phyloP scores from a whole-genome alignment of 306 rosid species.

The Acacia melanoxylon region DNA sequence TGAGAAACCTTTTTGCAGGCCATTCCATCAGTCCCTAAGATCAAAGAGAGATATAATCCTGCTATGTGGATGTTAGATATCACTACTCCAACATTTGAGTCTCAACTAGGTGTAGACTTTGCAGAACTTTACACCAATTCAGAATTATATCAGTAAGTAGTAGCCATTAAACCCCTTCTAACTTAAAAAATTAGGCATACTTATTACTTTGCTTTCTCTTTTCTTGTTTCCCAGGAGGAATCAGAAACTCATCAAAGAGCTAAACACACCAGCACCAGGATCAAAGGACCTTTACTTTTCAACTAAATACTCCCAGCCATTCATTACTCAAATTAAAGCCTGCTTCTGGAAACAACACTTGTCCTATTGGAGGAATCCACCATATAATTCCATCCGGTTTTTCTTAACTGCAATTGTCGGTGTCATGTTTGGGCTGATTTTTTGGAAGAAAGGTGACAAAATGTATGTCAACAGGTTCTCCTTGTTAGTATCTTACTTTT shows the following conservation, averaged over 20 bases:
- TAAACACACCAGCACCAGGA: conserved; percentile 46
- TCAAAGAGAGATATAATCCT: conserved; percentile 50
- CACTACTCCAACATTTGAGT: conserved; percentile 43
- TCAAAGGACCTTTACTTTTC: conserved; percentile 46
- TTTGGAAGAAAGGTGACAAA: conserved; percentile 42
- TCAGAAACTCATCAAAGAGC: conserved; percentile 44
- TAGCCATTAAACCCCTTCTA: neutral
- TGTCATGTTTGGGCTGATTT: conserved; percentile 47
- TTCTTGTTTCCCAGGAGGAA: conserved; percentile 38
- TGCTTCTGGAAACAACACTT: conserved; percentile 52
- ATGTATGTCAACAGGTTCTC: conserved; percentile 35
- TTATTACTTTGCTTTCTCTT: neutral
- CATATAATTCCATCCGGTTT: conserved; percentile 41
- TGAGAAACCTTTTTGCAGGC: conserved; percentile 37
- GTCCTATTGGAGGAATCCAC: conserved; percentile 64
- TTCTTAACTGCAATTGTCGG: conserved; percentile 37
- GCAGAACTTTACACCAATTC: conserved; percentile 50
- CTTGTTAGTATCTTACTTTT: conserved; percentile 9
- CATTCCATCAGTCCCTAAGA: conserved; percentile 47
- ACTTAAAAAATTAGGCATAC: conserved; percentile 13
- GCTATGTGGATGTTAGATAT: conserved; percentile 58
- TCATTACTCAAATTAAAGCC: conserved; percentile 43
- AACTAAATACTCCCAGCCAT: conserved; percentile 43
- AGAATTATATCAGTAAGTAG: conserved; percentile 48
- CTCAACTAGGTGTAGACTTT: conserved; percentile 45